Conservation (phyloP, 768 basidiomycete genomes). For the Suillus paluster region DNA sequence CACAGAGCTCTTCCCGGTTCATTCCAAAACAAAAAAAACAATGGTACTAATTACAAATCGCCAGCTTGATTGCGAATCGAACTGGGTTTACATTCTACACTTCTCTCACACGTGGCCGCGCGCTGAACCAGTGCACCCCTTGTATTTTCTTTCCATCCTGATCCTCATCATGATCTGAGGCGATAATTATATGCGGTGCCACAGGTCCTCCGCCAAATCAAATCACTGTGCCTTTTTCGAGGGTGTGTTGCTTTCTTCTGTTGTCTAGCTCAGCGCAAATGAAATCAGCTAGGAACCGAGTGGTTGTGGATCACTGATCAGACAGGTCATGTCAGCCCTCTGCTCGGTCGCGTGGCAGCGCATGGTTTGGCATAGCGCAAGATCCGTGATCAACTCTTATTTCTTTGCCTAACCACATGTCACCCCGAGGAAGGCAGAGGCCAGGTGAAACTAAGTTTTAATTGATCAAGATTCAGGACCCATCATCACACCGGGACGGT, state of each 20-base stretch:
- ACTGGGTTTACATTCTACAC: neutral
- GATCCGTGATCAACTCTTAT: neutral
- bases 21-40: neutral
- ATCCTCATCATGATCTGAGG: neutral
- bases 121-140: neutral
- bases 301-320: neutral
- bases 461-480: neutral
- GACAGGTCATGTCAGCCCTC: neutral
- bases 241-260: neutral
- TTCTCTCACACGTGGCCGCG: neutral
- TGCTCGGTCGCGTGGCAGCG: neutral
- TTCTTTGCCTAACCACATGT: neutral
- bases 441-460: neutral
- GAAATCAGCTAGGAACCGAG: neutral
- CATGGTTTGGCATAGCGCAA: neutral
- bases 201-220: neutral
- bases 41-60: neutral
- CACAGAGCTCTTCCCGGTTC: neutral
- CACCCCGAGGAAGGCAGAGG: neutral
- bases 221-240: neutral
- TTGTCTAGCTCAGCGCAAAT: neutral
- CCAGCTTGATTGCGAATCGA: neutral
- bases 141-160: conserved; percentile 1
- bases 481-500: neutral
- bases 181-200: neutral